Conservation (phyloP, 176 grass and related monocot species). For the Bonia amplexicaulis region DNA sequence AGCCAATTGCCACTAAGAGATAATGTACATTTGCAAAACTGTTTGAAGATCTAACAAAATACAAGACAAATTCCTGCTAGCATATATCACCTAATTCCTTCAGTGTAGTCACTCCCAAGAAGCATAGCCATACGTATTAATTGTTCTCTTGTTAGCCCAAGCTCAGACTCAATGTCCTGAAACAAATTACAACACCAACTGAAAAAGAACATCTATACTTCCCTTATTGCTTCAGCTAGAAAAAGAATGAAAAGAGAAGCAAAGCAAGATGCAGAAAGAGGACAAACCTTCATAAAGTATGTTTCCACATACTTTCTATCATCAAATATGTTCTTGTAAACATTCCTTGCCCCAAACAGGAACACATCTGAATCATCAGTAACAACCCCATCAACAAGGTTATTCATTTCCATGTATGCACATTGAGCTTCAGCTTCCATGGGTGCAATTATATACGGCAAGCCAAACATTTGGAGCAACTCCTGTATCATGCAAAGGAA, state of each 20-base stretch:
- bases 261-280: constrained; percentile 7
- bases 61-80: constrained; percentile 3
- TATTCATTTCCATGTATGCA: constrained; percentile 96
- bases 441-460: constrained; percentile 97
- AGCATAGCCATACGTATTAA: constrained; percentile 93
- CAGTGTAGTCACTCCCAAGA: constrained; percentile 96
- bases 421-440: constrained; percentile 97
- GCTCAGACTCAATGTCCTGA: constrained; percentile 94
- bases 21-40: neutral
- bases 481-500: constrained; percentile 57
- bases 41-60: constrained; percentile 14
- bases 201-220: constrained; percentile 2
- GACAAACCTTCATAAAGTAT: constrained; percentile 90
- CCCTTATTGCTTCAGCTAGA: neutral
- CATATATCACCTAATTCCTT: constrained; percentile 83
- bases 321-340: constrained; percentile 99
- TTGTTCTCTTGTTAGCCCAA: constrained; percentile 80
- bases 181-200: constrained; percentile 23
- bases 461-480: constrained; percentile 97
- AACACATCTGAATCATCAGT: constrained; percentile 99
- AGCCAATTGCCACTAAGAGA: neutral
- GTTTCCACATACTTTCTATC: constrained; percentile 99
- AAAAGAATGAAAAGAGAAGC: constrained; percentile 18
- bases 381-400: constrained; percentile 92
- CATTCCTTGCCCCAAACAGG: constrained; percentile 90